Conservation (phyloP, 2,329 filamentous ascomycete genomes). For the Neofusicoccum laricinum region DNA sequence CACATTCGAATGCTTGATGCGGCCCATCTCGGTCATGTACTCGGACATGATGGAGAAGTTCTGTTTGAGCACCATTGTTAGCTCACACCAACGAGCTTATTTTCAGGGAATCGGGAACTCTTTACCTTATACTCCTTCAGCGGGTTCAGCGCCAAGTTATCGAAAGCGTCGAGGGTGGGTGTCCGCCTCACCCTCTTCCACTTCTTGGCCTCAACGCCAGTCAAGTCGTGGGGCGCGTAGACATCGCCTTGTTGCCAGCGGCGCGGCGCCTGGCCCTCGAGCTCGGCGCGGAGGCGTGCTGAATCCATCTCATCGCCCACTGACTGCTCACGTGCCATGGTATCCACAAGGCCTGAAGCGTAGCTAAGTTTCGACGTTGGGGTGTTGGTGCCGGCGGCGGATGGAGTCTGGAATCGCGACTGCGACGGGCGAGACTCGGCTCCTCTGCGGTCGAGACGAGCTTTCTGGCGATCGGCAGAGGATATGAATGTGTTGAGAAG, state of each 20-base stretch:
- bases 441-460: not conserved
- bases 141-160: slow-evolving; percentile 76
- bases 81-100: not conserved
- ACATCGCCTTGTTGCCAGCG: slow-evolving; percentile 77
- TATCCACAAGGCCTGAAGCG: not conserved
- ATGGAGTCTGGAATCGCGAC: not conserved
- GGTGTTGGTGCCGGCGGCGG: not conserved
- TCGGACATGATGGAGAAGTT: slow-evolving; percentile 92
- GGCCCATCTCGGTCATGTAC: slow-evolving; percentile 79
- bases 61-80: slow-evolving; percentile 45
- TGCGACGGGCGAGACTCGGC: not conserved
- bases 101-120: not conserved
- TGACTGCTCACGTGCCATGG: not conserved
- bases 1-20: slow-evolving; percentile 72
- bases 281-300: slow-evolving; percentile 38
- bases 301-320: not conserved
- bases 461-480: not conserved
- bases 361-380: not conserved
- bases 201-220: slow-evolving; percentile 73
- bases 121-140: slow-evolving; percentile 81
- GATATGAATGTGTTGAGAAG: not conserved
- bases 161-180: slow-evolving; percentile 66
- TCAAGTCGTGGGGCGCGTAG: slow-evolving; percentile 87
- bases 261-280: slow-evolving; percentile 64
- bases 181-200: slow-evolving; percentile 60